phyloP scores from a whole-genome alignment of 768 basidiomycete genomes.

The Hypholoma sublateritium region DNA sequence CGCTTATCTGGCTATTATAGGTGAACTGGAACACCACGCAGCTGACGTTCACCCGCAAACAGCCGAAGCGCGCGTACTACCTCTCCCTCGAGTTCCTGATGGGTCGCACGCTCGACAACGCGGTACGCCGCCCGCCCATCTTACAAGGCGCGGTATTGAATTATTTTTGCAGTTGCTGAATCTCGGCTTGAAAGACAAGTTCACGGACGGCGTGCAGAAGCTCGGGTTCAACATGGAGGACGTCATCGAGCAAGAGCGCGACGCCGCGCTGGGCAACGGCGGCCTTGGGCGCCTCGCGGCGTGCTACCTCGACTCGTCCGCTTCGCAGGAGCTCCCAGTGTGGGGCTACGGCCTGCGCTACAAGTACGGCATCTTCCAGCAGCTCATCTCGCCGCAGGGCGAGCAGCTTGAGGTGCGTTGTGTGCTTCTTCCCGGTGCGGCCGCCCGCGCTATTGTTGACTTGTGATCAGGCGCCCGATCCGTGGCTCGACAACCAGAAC shows the following conservation, averaged over 20 bases:
- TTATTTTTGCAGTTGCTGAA: constrained; percentile 67
- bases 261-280: constrained; percentile 94
- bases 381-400: constrained; percentile 83
- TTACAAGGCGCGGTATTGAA: constrained; percentile 36
- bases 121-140: constrained; percentile 43
- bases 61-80: constrained; percentile 92
- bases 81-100: constrained; percentile 93
- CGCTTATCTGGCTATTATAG: constrained; percentile 29
- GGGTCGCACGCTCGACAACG: constrained; percentile 76
- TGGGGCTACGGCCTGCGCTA: constrained; percentile 96
- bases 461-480: constrained; percentile 70
- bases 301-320: constrained; percentile 93
- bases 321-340: constrained; percentile 86
- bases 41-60: constrained; percentile 72
- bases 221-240: constrained; percentile 94
- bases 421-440: background rate
- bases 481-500: constrained; percentile 87
- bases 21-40: constrained; percentile 88
- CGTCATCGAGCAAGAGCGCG: constrained; percentile 84
- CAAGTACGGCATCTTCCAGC: constrained; percentile 96
- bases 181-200: constrained; percentile 79
- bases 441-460: constrained; percentile 1
- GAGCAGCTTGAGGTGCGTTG: constrained; percentile 66
- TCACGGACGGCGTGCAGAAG: constrained; percentile 59
- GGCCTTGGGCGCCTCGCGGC: constrained; percentile 95